These are phyloP conservation scores for Apostasia shenzhenica DNA, from an alignment of 106 monocot genomes.

Conservation along the genomic window DNA sequence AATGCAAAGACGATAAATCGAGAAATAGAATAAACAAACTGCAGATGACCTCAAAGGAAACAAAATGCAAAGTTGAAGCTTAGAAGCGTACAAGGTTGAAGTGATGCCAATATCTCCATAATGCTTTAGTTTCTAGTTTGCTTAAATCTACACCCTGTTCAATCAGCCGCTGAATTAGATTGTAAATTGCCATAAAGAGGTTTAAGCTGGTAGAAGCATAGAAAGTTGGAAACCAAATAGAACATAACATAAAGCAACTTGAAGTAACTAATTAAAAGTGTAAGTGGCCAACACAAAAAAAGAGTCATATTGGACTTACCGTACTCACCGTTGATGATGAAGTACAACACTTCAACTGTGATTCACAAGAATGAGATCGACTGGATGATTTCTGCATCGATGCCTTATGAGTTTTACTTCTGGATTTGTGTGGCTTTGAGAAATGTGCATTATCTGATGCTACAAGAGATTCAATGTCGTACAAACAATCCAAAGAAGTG, in stretches of 20 bases:
- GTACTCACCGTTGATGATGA: conserved; percentile 28
- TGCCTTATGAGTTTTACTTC: conserved; percentile 32
- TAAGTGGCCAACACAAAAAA: too few relatives aligned
- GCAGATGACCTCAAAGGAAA: too few relatives aligned
- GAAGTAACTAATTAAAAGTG: too few relatives aligned
- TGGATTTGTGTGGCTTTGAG: conserved; percentile 45
- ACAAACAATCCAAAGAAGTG: neutral
- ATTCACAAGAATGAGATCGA: conserved; percentile 40
- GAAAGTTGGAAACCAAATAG: too few relatives aligned
- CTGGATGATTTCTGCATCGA: conserved; percentile 31
- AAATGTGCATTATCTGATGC: conserved; percentile 41
- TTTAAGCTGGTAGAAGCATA: too few relatives aligned
- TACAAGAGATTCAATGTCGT: conserved; percentile 16
- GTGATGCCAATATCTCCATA: conserved; percentile 73
- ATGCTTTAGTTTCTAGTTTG: conserved; percentile 69
- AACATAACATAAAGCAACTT: too few relatives aligned
- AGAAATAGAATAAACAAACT: too few relatives aligned
- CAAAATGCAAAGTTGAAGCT: neutral
- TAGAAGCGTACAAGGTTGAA: conserved; percentile 63
- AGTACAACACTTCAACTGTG: conserved; percentile 43
- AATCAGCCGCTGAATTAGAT: too few relatives aligned
- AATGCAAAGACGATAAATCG: too few relatives aligned
- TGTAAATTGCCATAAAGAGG: too few relatives aligned
- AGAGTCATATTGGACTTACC: conserved; percentile 21
- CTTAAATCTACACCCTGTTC: conserved; percentile 66